Conservation (phyloP, 2,329 filamentous ascomycete genomes). For the Aureobasidium leucospermi region DNA sequence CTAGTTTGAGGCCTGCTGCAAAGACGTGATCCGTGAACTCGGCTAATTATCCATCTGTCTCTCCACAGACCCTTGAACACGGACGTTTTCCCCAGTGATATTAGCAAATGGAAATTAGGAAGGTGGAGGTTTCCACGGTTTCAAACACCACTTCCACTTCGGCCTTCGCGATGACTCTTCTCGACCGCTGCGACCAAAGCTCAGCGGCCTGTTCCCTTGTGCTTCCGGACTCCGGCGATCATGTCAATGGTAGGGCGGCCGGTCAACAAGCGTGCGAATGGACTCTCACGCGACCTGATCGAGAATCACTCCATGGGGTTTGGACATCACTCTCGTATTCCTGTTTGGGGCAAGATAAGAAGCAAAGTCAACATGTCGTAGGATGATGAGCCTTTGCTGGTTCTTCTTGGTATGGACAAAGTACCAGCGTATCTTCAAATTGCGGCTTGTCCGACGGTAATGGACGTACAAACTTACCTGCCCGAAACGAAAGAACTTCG, state of each 20-base stretch:
- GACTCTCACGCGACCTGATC: neutral
- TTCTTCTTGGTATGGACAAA: neutral
- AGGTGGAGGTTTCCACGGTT: neutral
- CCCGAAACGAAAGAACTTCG: neutral
- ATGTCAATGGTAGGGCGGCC: neutral
- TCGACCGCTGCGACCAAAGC: neutral
- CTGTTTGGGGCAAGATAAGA: neutral
- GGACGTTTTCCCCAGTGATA: constrained; percentile 5
- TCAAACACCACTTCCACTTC: neutral
- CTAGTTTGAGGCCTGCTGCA: neutral
- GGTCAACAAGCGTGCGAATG: neutral
- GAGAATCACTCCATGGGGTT: neutral
- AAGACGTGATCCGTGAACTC: neutral
- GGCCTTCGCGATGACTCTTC: neutral
- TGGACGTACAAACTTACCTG: neutral
- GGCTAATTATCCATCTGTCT: neutral
- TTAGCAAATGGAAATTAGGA: constrained; percentile 9
- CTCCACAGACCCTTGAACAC: constrained; percentile 8
- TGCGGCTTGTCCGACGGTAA: neutral
- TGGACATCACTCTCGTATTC: neutral
- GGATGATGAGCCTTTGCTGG: neutral
- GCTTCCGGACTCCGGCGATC: neutral
- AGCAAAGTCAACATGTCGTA: neutral
- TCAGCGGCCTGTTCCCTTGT: neutral
- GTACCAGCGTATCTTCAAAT: neutral